A percentile compares a stretch with the other conserved stretches of the same genome.
Conservation (phyloP, 306 rosid genomes). For the Castanea crenata region DNA sequence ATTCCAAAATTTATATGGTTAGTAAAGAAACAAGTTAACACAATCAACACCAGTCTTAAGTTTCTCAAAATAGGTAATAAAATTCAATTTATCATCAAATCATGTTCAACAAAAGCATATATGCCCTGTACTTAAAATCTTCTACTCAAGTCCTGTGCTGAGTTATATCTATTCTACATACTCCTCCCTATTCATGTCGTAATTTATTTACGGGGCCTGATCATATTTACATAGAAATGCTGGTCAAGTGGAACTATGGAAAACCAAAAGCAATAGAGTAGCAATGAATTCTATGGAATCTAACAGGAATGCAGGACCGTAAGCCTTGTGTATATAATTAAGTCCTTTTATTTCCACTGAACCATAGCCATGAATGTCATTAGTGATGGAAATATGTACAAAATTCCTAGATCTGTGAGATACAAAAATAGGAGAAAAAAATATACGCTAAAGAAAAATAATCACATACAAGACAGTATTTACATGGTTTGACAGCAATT, state of each 20-base stretch:
- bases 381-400: background rate
- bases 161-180: background rate
- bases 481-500: too few species aligned
- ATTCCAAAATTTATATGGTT: too few species aligned
- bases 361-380: constrained; percentile 25
- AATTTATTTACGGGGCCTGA: background rate
- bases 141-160: background rate
- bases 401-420: too few species aligned
- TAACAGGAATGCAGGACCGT: background rate
- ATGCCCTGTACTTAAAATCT: background rate
- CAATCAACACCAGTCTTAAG: background rate
- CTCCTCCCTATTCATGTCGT: background rate
- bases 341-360: constrained; percentile 18
- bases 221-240: background rate
- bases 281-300: background rate
- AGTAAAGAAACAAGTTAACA: background rate
- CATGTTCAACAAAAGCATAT: background rate
- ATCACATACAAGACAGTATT: too few species aligned
- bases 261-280: background rate
- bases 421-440: too few species aligned
- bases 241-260: background rate
- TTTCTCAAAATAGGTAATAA: background rate
- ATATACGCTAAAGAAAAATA: too few species aligned
- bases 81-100: background rate
- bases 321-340: background rate